Evolutionary conservation across 208 protist species (phyloP).

Genomic region (Acanthamoeba quina): DNA sequence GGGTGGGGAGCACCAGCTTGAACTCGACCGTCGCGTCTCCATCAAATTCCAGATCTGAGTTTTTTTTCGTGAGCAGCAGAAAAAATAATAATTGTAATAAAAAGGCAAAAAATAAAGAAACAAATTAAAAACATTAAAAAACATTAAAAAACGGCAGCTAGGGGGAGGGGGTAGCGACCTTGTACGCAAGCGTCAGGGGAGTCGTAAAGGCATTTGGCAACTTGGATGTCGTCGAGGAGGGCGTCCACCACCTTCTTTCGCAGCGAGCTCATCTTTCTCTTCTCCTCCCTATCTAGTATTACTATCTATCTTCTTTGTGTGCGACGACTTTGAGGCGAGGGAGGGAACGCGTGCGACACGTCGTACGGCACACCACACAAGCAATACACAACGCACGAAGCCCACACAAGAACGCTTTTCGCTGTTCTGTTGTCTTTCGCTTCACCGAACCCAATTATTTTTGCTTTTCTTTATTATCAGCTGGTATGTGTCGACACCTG

Average conservation of each 20-base stretch:
- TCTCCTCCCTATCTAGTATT: not conserved
- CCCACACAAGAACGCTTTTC: not conserved
- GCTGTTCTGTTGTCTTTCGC: not conserved
- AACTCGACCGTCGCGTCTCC: slow-evolving; percentile 14
- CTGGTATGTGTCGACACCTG: too few species aligned
- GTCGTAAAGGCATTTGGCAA: slow-evolving; percentile 25
- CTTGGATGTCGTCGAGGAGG: not conserved
- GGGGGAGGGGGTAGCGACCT: not conserved
- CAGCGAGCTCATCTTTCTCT: not conserved
- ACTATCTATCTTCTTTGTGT: not conserved
- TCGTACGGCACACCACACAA: not conserved
- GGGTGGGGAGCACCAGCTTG: slow-evolving; percentile 18
- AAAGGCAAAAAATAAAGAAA: too few species aligned
- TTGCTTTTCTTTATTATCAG: too few species aligned
- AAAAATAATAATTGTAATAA: not conserved
- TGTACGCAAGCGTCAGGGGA: not conserved
- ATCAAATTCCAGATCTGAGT: not conserved
- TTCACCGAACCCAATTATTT: not conserved
- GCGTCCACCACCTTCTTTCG: slow-evolving; percentile 10
- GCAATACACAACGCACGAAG: not conserved
- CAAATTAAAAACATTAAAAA: not conserved
- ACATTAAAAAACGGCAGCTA: not conserved
- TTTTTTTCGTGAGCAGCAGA: not conserved
- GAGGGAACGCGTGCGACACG: not conserved
- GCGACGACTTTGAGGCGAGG: not conserved